phyloP scores from a whole-genome alignment of 1,139 yeast genomes.

The Blastobotrys petasosporus region DNA sequence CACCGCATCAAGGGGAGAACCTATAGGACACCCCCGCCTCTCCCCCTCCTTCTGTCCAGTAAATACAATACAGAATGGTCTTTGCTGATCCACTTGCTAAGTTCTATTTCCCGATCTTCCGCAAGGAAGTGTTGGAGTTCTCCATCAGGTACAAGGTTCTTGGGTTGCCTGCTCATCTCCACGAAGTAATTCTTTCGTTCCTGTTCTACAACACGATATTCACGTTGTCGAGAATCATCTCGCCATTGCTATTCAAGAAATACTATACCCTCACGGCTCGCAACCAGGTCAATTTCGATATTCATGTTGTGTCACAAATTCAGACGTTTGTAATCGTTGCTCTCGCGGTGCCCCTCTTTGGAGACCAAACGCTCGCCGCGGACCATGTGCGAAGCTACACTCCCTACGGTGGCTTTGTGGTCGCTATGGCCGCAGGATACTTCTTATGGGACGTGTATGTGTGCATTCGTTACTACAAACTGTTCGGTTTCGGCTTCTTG shows the following conservation, averaged over 20 bases:
- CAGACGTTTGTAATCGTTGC: constrained; percentile 60
- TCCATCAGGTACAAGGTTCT: constrained; percentile 22
- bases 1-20: background rate
- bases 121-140: constrained; percentile 13
- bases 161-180: constrained; percentile 42
- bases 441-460: constrained; percentile 85
- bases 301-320: constrained; percentile 83
- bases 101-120: constrained; percentile 12
- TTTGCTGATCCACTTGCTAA: constrained; percentile 18
- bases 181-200: constrained; percentile 46
- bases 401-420: constrained; percentile 68
- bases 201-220: constrained; percentile 43
- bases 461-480: constrained; percentile 51
- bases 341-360: constrained; percentile 54
- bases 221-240: constrained; percentile 40
- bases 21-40: background rate
- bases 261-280: constrained; percentile 46
- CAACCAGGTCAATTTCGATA: constrained; percentile 66
- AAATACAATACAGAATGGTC: constrained; percentile 5
- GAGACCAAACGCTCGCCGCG: constrained; percentile 48
- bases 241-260: constrained; percentile 43
- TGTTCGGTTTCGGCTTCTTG: constrained; percentile 79
- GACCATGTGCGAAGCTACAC: constrained; percentile 54
- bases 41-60: background rate
- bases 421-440: constrained; percentile 73